Evolutionary conservation across 2,329 filamentous ascomycete species (phyloP).

Genomic region (Fonsecaea nubica): DNA sequence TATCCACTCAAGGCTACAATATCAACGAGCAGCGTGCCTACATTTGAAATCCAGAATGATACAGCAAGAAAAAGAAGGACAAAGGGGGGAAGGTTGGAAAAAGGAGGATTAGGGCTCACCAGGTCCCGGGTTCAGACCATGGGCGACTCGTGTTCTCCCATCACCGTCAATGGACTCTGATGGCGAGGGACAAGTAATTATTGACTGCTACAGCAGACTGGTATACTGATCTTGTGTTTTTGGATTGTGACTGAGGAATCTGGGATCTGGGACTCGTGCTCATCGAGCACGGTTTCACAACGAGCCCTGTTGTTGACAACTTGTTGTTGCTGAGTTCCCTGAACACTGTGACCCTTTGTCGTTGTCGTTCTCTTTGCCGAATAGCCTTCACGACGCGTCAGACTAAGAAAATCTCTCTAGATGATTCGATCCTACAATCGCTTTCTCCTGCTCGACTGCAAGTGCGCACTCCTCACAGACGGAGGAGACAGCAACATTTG

Average conservation of each 20-base stretch:
- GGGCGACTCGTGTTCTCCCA: conserved; percentile 15
- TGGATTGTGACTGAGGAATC: background rate
- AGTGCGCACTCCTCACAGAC: background rate
- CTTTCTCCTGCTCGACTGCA: background rate
- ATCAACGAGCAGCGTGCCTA: background rate
- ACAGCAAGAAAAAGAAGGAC: background rate
- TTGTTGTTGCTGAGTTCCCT: background rate
- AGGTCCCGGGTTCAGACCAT: conserved; percentile 53
- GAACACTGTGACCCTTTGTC: background rate
- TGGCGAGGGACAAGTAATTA: conserved; percentile 23
- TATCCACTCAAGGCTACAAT: background rate
- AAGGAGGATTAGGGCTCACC: background rate
- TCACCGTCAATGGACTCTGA: background rate
- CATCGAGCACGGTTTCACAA: background rate
- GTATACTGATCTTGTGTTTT: background rate
- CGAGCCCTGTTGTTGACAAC: background rate
- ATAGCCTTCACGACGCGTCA: no score
- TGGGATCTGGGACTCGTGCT: background rate
- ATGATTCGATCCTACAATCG: background rate
- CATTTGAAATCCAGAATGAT: background rate
- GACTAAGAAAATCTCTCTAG: background rate
- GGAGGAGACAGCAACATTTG: background rate
- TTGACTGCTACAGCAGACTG: conserved; percentile 25
- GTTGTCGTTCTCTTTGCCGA: background rate
- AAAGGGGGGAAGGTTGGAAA: background rate